Evolutionary conservation across 2,329 filamentous ascomycete genomes (phyloP), one percentile per base, ranked within the genome.

Genomic region (Calonectria pteridis): DNA sequence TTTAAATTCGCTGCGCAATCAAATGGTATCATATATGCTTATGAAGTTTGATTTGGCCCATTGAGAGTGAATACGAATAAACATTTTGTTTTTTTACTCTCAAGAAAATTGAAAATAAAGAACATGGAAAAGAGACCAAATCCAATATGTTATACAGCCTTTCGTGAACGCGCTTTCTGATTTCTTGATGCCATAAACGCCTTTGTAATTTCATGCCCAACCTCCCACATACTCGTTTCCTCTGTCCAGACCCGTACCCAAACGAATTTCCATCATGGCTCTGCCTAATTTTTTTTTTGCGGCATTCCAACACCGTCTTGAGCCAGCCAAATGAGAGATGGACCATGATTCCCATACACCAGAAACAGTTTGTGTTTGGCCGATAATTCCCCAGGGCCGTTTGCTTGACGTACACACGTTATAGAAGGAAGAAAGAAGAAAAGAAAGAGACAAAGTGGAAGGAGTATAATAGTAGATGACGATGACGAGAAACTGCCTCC

Each of bases 121-220:
- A 46, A 28, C 18, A 33, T 33, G 65, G 28, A 50, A 50, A 31
- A 18, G 29, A 28, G n/a, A 20, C 18, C 20, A 51, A 66, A 69
- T 28, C 43, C 62, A 71, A 67, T 67, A 62, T 67, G 59, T 59
- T 43, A 51, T 67, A 67, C 53, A 49, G 64, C 49, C 31, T 59
- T 59, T 73, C 64, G 58, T 72, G 65, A 63, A 63, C 50, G 51
- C 67, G 51, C 71, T 73, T 50, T 59, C 67, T 53, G 55, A 62
- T 64, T 59, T 43, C 59, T 62, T 49, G 37, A 33, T 64, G n/a
- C 67, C 67, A 51, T 64, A 16, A 68, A 70, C 67, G 67, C 67
- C 67, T 62, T 23, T n/a, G 46, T 70, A 64, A 46, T 64, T 59
- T 35, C 67, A 70, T 70, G 46, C 58, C 55, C 23, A 40, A 37